phyloP scores from a whole-genome alignment of 768 basidiomycete species.

The Trametes coccinea region DNA sequence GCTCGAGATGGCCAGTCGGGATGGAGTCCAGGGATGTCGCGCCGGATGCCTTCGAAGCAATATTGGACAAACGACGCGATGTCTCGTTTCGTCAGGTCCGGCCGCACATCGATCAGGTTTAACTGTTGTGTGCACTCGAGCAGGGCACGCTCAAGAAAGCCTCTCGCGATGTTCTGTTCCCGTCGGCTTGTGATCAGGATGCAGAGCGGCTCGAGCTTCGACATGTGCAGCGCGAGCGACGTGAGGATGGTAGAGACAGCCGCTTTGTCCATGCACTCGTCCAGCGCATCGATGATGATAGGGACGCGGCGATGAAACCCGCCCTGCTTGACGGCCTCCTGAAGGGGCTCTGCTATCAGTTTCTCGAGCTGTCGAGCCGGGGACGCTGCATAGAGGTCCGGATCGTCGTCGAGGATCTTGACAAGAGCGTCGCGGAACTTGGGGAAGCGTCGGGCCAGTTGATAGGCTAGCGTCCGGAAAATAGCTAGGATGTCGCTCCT shows the following conservation, averaged over 20 bases:
- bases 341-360: constrained; percentile 15
- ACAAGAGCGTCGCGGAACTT: background rate
- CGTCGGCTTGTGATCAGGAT: constrained; percentile 22
- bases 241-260: constrained; percentile 10
- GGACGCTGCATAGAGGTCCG: background rate
- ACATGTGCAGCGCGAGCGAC: background rate
- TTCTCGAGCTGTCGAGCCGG: constrained; percentile 9
- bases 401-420: background rate
- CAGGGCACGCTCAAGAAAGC: background rate
- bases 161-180: background rate
- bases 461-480: constrained; percentile 18
- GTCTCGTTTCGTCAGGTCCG: background rate
- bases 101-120: background rate
- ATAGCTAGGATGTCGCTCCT: constrained; percentile 8
- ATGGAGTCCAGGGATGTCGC: background rate
- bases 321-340: background rate
- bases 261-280: constrained; percentile 18
- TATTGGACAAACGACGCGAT: background rate
- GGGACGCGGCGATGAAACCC: background rate
- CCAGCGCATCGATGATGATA: constrained; percentile 23
- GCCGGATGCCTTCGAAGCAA: background rate
- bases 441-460: constrained; percentile 4
- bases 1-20: constrained; percentile 4
- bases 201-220: constrained; percentile 3
- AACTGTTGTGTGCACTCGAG: background rate